Conservation (phyloP, 2,329 filamentous ascomycete genomes). For the Colletotrichum musae region DNA sequence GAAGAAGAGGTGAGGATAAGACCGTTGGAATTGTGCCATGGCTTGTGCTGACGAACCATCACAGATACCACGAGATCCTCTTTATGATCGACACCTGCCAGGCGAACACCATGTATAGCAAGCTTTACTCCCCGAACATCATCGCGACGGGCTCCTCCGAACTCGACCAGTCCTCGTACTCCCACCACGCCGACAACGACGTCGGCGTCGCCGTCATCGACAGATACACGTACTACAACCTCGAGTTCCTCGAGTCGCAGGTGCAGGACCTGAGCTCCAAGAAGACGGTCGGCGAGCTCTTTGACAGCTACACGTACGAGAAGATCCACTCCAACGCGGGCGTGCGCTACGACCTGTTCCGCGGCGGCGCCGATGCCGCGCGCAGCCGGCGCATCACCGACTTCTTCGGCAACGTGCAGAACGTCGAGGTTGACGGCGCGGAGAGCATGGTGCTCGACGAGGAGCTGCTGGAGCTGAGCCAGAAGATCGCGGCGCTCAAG, state of each 20-base stretch:
- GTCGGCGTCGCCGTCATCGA: slow-evolving; percentile 99
- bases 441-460: slow-evolving; percentile 74
- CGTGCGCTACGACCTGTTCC: slow-evolving; percentile 95
- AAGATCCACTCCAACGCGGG: slow-evolving; percentile 96
- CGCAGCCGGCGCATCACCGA: slow-evolving; percentile 89
- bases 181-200: slow-evolving; percentile 97
- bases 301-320: slow-evolving; percentile 94
- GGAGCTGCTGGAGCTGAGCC: slow-evolving; percentile 83
- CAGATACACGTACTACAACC: slow-evolving; percentile 97
- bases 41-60: background rate
- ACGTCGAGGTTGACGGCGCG: slow-evolving; percentile 86
- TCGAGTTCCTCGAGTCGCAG: slow-evolving; percentile 94
- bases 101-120: slow-evolving; percentile 99
- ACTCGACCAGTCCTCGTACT: slow-evolving; percentile 96
- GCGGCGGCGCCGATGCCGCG: slow-evolving; percentile 83
- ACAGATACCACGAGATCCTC: slow-evolving; percentile 92
- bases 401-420: slow-evolving; percentile 98
- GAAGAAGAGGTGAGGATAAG: slow-evolving; percentile 81
- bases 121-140: slow-evolving; percentile 98
- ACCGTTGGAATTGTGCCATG: background rate
- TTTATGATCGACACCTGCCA: slow-evolving; percentile 99
- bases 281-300: slow-evolving; percentile 91
- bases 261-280: slow-evolving; percentile 89
- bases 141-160: slow-evolving; percentile 97
- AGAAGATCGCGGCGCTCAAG: slow-evolving; percentile 71